Evolutionary conservation across 2,329 filamentous ascomycete genomes (phyloP).

Genomic region (Pestalotiopsis sp.): DNA sequence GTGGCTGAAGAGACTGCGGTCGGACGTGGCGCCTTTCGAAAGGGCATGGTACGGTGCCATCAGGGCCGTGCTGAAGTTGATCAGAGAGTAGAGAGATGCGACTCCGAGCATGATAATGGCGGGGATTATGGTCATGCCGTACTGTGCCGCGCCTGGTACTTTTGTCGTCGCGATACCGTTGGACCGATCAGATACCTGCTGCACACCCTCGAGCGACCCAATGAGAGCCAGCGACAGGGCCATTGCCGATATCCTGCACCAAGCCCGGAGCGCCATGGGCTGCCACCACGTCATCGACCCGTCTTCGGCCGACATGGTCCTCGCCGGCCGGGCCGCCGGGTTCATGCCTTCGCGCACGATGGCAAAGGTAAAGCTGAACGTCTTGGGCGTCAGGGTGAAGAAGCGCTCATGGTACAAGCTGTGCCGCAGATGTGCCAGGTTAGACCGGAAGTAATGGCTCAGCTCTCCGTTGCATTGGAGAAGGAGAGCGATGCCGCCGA

Average conservation of each 20-base stretch:
- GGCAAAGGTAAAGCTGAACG: neutral
- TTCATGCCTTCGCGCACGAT: constrained; percentile 2
- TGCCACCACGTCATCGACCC: constrained; percentile 6
- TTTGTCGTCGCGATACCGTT: neutral
- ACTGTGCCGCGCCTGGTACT: neutral
- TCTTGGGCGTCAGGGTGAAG: neutral
- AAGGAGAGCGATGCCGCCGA: constrained; percentile 9
- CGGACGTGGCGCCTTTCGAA: neutral
- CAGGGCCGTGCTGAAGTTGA: constrained; percentile 7
- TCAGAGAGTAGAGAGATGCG: neutral
- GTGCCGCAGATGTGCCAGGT: neutral
- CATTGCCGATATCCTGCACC: neutral
- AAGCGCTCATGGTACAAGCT: constrained; percentile 3
- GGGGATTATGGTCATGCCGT: neutral
- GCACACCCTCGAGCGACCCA: constrained; percentile 9
- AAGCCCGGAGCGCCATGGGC: neutral
- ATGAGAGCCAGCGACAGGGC: neutral
- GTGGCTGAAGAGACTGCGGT: constrained; percentile 1
- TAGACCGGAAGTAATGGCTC: constrained; percentile 1
- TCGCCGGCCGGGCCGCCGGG: neutral
- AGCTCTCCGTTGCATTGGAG: neutral
- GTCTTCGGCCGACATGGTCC: neutral
- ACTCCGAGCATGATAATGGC: constrained; percentile 2
- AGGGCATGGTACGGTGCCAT: constrained; percentile 8
- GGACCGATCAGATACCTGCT: neutral